phyloP scores from a whole-genome alignment of 177 flowering plant species.

The Vitis hybrid region DNA sequence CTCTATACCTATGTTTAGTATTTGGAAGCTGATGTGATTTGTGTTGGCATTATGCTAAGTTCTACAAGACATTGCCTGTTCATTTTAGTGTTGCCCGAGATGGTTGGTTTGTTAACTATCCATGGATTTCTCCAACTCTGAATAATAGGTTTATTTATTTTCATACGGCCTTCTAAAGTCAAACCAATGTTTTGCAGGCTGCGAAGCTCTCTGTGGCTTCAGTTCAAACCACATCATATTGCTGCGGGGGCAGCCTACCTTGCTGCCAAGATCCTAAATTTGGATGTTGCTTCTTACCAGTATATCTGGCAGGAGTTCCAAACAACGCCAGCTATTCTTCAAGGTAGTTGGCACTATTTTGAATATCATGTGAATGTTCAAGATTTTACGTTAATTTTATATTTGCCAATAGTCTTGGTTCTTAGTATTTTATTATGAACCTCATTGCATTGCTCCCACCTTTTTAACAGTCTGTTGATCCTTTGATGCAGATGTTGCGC shows the following conservation, averaged over 20 bases:
- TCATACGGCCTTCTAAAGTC: not conserved
- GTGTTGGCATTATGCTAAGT: constrained; percentile 23
- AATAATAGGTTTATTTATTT: not conserved
- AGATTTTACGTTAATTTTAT: too few relatives aligned
- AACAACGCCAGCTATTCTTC: constrained; percentile 65
- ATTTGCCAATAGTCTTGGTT: too few relatives aligned
- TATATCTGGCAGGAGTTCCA: constrained; percentile 82
- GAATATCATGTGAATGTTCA: too few relatives aligned
- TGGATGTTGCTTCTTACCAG: constrained; percentile 61
- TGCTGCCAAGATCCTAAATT: constrained; percentile 74
- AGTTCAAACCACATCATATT: constrained; percentile 79
- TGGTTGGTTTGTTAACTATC: constrained; percentile 31
- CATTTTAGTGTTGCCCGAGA: constrained; percentile 24
- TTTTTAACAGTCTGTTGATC: not conserved
- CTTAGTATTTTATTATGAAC: too few relatives aligned
- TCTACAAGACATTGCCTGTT: constrained; percentile 24
- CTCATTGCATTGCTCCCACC: too few relatives aligned
- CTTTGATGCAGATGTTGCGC: constrained; percentile 69
- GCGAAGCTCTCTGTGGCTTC: constrained; percentile 85
- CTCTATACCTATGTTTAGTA: constrained; percentile 3
- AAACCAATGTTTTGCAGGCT: constrained; percentile 43
- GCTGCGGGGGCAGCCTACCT: constrained; percentile 90
- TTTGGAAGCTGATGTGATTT: constrained; percentile 20
- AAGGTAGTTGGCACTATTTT: constrained; percentile 42
- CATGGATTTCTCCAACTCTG: constrained; percentile 2